Evolutionary conservation across 2,329 filamentous ascomycete genomes (phyloP).

Genomic region (Ilyonectria robusta): DNA sequence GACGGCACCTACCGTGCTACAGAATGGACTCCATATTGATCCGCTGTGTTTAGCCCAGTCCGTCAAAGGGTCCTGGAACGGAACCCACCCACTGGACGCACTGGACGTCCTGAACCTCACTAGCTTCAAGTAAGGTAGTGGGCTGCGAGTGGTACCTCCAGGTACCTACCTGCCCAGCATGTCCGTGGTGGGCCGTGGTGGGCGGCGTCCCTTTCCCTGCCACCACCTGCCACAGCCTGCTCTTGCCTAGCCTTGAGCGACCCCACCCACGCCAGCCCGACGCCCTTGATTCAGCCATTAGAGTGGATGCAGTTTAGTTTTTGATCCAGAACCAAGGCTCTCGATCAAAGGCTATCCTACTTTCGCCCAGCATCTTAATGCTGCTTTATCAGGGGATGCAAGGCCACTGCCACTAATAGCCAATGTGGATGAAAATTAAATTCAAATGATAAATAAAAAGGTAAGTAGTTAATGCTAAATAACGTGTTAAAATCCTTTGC

Average conservation of each 20-base stretch:
- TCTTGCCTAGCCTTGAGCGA: conserved; percentile 6
- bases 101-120: background rate
- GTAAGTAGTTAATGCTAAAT: too few species aligned
- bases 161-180: conserved; percentile 26
- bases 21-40: background rate
- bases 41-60: background rate
- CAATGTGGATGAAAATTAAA: too few species aligned
- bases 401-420: too few species aligned
- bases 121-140: conserved; percentile 3
- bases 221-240: conserved; percentile 23
- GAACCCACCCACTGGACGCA: background rate
- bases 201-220: conserved; percentile 13
- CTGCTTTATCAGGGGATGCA: too few species aligned
- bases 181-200: conserved; percentile 14
- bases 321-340: too few species aligned
- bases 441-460: too few species aligned
- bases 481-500: background rate
- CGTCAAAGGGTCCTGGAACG: background rate
- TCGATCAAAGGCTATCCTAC: too few species aligned
- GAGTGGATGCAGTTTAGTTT: background rate
- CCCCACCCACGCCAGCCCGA: conserved; percentile 13
- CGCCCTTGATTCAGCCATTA: conserved; percentile 18
- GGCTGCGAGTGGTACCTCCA: conserved; percentile 3
- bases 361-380: too few species aligned
- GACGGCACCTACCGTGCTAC: conserved; percentile 22